phyloP scores from a whole-genome alignment of 2,329 filamentous ascomycete genomes.

The Paraphaeosphaeria minitans region DNA sequence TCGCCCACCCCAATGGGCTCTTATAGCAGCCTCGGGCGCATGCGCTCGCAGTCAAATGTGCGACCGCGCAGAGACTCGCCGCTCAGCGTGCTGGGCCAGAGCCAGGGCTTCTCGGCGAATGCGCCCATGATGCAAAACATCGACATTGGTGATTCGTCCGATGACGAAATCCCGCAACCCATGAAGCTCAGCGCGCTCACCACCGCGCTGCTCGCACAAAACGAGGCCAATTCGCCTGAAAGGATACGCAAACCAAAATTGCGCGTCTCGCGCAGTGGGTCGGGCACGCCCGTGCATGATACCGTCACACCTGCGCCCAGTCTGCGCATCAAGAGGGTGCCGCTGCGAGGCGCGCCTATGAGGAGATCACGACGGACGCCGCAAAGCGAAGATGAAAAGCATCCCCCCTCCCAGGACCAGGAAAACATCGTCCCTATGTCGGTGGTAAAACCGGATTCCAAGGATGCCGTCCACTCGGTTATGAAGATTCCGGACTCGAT shows the following conservation, averaged over 20 bases:
- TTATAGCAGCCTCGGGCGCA: conserved; percentile 41
- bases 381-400: conserved; percentile 44
- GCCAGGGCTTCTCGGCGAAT: conserved; percentile 53
- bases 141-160: conserved; percentile 80
- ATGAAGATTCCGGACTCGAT: conserved; percentile 40
- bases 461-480: conserved; percentile 35
- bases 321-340: conserved; percentile 46
- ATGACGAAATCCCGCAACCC: conserved; percentile 84
- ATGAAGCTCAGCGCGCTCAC: conserved; percentile 94
- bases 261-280: conserved; percentile 44
- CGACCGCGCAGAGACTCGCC: conserved; percentile 53
- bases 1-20: conserved; percentile 49
- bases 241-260: conserved; percentile 45
- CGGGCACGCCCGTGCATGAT: conserved; percentile 48
- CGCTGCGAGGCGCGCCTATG: conserved; percentile 48
- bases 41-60: conserved; percentile 43
- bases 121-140: conserved; percentile 56
- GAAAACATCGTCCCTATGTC: conserved; percentile 71
- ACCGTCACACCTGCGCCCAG: conserved; percentile 49
- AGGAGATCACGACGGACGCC: conserved; percentile 46
- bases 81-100: conserved; percentile 50
- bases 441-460: conserved; percentile 32
- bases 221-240: conserved; percentile 49
- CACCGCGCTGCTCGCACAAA: conserved; percentile 73
- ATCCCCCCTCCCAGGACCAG: conserved; percentile 68